These are phyloP conservation scores for Fonsecaea erecta DNA, from an alignment of 2,329 filamentous ascomycete genomes.

Conservation along the genomic window DNA sequence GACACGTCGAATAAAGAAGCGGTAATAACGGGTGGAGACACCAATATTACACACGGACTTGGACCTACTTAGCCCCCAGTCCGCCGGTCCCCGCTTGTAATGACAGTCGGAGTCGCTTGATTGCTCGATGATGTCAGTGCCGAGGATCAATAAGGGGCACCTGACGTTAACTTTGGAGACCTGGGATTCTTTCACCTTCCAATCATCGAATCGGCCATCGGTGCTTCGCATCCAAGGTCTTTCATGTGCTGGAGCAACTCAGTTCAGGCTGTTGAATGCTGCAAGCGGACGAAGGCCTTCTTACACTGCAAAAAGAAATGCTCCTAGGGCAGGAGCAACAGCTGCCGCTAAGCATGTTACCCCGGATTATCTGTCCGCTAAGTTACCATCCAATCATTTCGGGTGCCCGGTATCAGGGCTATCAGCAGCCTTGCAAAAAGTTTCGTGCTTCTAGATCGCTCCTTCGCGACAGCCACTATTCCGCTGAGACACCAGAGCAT, in stretches of 20 bases:
- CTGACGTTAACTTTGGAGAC: conserved; percentile 20
- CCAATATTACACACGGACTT: background rate
- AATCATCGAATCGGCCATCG: background rate
- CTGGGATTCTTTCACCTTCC: conserved; percentile 8
- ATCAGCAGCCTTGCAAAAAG: conserved; percentile 11
- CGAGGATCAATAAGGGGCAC: conserved; percentile 10
- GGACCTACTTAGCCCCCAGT: too few species aligned
- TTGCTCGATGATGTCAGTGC: conserved; percentile 29
- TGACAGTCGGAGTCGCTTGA: conserved; percentile 3
- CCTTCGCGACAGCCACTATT: background rate
- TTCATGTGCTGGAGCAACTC: background rate
- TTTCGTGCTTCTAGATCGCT: background rate
- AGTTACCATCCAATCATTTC: conserved; percentile 22
- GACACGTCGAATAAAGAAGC: conserved; percentile 22
- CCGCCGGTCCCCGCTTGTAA: conserved; percentile 21
- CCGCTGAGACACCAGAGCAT: background rate
- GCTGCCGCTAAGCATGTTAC: conserved; percentile 10
- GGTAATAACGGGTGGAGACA: conserved; percentile 1
- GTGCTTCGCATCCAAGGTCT: background rate
- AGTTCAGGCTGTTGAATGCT: background rate
- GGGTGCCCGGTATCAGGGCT: conserved; percentile 10
- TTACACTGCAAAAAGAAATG: background rate
- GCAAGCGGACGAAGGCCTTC: background rate
- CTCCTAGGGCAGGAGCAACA: conserved; percentile 5
- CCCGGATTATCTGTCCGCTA: conserved; percentile 26